Evolutionary conservation across 2,329 filamentous ascomycete species (phyloP).

Genomic region (Dendryphion nanum): DNA sequence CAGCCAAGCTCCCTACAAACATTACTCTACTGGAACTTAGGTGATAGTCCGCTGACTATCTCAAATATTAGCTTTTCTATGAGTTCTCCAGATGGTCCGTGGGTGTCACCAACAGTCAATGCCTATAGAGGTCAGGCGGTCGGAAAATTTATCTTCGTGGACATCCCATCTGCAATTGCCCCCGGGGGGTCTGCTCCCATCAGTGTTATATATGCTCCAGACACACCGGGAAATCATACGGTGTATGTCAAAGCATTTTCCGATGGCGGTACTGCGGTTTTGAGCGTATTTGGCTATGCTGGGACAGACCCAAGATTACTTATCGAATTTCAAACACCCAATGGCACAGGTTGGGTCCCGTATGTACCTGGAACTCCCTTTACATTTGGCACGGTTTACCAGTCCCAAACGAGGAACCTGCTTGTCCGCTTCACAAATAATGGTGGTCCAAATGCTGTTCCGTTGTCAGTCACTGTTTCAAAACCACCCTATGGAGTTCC

Average conservation of each 20-base stretch:
- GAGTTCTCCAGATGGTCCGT: conserved; percentile 48
- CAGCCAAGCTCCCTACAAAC: conserved; percentile 37
- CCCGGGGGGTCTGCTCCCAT: conserved; percentile 43
- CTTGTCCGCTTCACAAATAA: conserved; percentile 57
- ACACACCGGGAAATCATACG: conserved; percentile 48
- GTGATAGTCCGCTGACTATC: conserved; percentile 48
- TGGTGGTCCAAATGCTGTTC: conserved; percentile 44
- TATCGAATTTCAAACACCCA: conserved; percentile 55
- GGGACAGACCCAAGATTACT: conserved; percentile 51
- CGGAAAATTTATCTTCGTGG: conserved; percentile 51
- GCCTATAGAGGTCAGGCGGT: conserved; percentile 35
- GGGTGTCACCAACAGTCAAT: conserved; percentile 37
- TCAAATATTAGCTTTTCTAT: conserved; percentile 46
- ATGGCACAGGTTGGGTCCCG: conserved; percentile 52
- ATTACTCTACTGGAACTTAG: conserved; percentile 51
- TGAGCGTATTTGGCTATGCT: conserved; percentile 51
- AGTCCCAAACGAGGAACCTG: conserved; percentile 50
- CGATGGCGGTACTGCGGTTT: conserved; percentile 51
- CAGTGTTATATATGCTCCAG: conserved; percentile 50
- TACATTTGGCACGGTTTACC: conserved; percentile 56
- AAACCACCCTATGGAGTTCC: conserved; percentile 59
- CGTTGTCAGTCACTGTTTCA: conserved; percentile 58
- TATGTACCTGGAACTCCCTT: conserved; percentile 49
- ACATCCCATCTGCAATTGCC: conserved; percentile 47
- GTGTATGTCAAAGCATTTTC: conserved; percentile 51